phyloP scores from a whole-genome alignment of 2,329 filamentous ascomycete genomes.

The Pleomassaria siparia region DNA sequence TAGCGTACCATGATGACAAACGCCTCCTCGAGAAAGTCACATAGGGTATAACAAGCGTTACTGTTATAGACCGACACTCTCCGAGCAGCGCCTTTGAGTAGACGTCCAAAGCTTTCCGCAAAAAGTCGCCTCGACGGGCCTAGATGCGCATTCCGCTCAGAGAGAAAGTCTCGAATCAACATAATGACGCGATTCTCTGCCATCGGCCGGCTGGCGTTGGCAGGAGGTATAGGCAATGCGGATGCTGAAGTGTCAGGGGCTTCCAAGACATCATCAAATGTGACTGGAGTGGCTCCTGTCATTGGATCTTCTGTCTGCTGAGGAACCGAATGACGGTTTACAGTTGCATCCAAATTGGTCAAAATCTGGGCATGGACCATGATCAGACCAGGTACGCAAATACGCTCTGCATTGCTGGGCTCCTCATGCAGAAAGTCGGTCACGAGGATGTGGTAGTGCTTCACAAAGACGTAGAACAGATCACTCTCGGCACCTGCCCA shows the following conservation, averaged over 20 bases:
- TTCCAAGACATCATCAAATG: slow-evolving; percentile 67
- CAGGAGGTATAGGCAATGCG: slow-evolving; percentile 62
- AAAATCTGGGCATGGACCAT: slow-evolving; percentile 82
- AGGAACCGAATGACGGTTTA: slow-evolving; percentile 68
- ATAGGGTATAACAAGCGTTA: slow-evolving; percentile 82
- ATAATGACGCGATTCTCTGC: slow-evolving; percentile 85
- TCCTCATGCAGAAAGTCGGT: slow-evolving; percentile 60
- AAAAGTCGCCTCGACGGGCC: slow-evolving; percentile 67
- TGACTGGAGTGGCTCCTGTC: slow-evolving; percentile 52
- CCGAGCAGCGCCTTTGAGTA: slow-evolving; percentile 73
- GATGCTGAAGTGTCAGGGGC: slow-evolving; percentile 67
- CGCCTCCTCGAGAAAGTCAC: slow-evolving; percentile 85
- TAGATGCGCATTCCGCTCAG: slow-evolving; percentile 58
- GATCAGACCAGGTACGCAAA: slow-evolving; percentile 74
- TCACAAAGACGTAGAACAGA: slow-evolving; percentile 87
- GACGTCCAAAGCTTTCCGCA: slow-evolving; percentile 70
- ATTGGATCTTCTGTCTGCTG: slow-evolving; percentile 35
- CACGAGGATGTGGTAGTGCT: slow-evolving; percentile 79
- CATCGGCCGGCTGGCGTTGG: slow-evolving; percentile 77
- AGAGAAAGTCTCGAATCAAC: slow-evolving; percentile 77
- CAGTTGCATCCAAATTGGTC: slow-evolving; percentile 75
- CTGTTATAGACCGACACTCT: slow-evolving; percentile 80
- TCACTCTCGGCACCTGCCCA: slow-evolving; percentile 90
- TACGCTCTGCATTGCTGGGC: slow-evolving; percentile 56
- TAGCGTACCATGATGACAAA: slow-evolving; percentile 68